Conservation (phyloP, 2,329 filamentous ascomycete species). For the Sclerotinia borealis region DNA sequence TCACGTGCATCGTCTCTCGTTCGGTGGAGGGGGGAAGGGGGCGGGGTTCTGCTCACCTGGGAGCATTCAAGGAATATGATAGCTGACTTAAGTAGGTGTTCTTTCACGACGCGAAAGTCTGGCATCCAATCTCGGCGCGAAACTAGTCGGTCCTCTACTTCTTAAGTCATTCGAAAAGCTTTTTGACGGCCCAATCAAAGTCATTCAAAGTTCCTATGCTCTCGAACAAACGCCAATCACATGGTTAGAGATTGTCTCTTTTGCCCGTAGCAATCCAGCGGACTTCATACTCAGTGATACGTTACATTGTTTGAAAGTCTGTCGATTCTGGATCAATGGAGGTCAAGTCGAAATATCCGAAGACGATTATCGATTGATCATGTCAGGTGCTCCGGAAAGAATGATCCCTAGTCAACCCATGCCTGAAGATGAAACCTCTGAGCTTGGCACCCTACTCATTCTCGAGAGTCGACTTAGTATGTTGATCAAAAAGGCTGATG, state of each 20-base stretch:
- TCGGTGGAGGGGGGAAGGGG: not conserved
- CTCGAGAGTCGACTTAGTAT: conserved; percentile 71
- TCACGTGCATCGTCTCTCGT: conserved; percentile 3
- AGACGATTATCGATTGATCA: conserved; percentile 80
- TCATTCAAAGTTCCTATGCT: conserved; percentile 40
- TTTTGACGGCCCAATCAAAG: conserved; percentile 71
- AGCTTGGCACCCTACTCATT: conserved; percentile 77
- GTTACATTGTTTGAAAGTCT: conserved; percentile 63
- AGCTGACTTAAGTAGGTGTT: conserved; percentile 47
- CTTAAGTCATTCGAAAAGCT: conserved; percentile 81
- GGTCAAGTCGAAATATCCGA: conserved; percentile 78
- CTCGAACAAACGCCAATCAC: conserved; percentile 59
- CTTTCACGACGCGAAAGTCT: conserved; percentile 81
- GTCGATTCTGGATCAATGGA: conserved; percentile 77
- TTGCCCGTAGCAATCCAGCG: conserved; percentile 71
- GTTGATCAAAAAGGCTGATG: conserved; percentile 75
- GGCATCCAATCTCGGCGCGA: conserved; percentile 77
- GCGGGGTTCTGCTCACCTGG: not conserved
- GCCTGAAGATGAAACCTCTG: conserved; percentile 79
- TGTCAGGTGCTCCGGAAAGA: conserved; percentile 75
- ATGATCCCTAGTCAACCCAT: conserved; percentile 76
- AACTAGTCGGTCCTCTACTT: conserved; percentile 73
- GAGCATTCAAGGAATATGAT: not conserved
- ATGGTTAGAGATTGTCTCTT: conserved; percentile 83
- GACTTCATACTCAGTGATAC: conserved; percentile 69